Percentiles rank a stretch among this genome's conserved stretches.
These are phyloP conservation scores for Ogataea thermomethanolica DNA, from an alignment of 805 yeast species.

Conservation along the genomic window DNA sequence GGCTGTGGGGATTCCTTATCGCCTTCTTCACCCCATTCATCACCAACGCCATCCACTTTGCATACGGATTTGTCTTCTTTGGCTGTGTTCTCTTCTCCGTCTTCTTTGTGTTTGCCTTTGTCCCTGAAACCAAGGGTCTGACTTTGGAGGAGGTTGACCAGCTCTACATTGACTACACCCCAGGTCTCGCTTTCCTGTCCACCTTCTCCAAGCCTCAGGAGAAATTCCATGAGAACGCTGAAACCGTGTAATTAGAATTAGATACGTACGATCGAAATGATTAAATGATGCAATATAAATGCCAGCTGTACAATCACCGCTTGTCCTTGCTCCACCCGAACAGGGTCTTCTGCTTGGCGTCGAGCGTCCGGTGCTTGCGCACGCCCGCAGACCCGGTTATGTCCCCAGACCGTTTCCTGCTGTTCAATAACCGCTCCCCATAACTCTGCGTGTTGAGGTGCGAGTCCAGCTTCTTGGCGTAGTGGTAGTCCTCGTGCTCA, in stretches of 20 bases:
- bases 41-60: conserved; percentile 50
- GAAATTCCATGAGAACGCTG: conserved; percentile 1
- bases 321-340: conserved; percentile 3
- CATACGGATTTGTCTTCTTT: conserved; percentile 54
- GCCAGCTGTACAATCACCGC: too few relatives aligned
- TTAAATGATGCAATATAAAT: conserved; percentile 4
- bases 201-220: conserved; percentile 23
- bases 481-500: conserved; percentile 31
- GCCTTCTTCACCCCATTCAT: conserved; percentile 59
- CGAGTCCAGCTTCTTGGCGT: conserved; percentile 23
- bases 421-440: conserved; percentile 16
- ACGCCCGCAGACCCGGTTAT: not conserved
- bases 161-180: conserved; percentile 38
- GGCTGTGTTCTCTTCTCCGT: conserved; percentile 53
- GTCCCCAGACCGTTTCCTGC: conserved; percentile 1
- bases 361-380: conserved; percentile 1
- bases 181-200: conserved; percentile 28
- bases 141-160: conserved; percentile 56
- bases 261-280: conserved; percentile 3
- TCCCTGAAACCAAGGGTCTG: conserved; percentile 55
- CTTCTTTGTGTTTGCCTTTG: conserved; percentile 51
- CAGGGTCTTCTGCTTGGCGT: conserved; percentile 4
- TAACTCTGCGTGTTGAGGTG: conserved; percentile 18
- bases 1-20: conserved; percentile 59
- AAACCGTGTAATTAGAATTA: not conserved